These are phyloP conservation scores for Pelargonium nanum DNA, from an alignment of 345 rosid genomes.

Conservation along the genomic window DNA sequence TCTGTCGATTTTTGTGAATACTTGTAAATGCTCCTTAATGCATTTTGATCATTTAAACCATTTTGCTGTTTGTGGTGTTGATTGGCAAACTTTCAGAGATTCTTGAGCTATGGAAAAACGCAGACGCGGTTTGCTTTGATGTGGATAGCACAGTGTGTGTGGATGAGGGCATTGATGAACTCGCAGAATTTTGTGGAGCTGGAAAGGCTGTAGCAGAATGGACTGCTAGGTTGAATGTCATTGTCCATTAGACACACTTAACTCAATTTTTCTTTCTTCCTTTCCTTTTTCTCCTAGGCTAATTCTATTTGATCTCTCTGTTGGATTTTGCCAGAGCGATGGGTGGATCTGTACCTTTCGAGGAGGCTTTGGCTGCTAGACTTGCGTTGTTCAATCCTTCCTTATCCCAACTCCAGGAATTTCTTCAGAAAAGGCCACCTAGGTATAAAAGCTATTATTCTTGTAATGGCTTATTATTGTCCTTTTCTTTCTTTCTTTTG, in stretches of 20 bases:
- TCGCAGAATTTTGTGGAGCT: conserved; percentile 97
- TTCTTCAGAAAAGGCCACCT: conserved; percentile 65
- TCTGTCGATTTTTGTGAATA: no score
- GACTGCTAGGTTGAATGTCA: conserved; percentile 67
- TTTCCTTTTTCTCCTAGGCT: neutral
- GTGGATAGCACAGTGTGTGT: conserved; percentile 96
- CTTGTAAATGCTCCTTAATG: neutral
- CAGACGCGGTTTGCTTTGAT: conserved; percentile 85
- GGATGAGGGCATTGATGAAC: conserved; percentile 96
- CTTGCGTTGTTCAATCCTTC: conserved; percentile 82
- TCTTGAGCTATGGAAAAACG: conserved; percentile 65
- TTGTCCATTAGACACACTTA: conserved; percentile 3
- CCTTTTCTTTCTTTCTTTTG: no score
- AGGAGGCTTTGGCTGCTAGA: conserved; percentile 89
- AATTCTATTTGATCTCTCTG: conserved; percentile 6
- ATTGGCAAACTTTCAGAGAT: conserved; percentile 34
- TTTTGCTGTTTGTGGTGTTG: conserved; percentile 14
- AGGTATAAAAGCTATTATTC: conserved; percentile 31
- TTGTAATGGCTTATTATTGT: no score
- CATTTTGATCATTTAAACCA: neutral
- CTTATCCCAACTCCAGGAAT: conserved; percentile 59
- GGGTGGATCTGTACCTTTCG: conserved; percentile 94
- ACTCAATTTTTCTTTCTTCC: conserved; percentile 3
- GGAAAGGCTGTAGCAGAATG: conserved; percentile 94
- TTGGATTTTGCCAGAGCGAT: conserved; percentile 55